Base-by-base conservation (phyloP, 352 stramenopile genomes). In the Saprolegnia parasitica region DNA sequence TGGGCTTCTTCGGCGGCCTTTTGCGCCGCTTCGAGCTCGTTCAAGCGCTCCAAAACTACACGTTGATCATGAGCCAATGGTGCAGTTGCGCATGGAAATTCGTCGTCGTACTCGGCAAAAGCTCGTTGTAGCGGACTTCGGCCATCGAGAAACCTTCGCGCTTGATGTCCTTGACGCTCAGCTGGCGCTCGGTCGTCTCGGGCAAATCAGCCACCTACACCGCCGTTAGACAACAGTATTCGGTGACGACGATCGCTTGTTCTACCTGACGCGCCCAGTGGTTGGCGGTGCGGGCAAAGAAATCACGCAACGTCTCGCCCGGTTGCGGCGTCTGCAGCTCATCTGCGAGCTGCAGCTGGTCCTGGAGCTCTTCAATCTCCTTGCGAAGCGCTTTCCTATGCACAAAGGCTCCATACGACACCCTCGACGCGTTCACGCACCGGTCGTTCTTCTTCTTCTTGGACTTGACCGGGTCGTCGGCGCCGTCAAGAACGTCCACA, bases 131-230 rank as follows among this genome's bases (percentile, higher is more conserved):
- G 35, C 84, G 82, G 37, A 79, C 72, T 42, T 91, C 83, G 3
- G 86, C 84, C 70, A 92, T 74, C 46, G 73, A 64, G 50, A 96
- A 96, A 9, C 82, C 87, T 71, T 91, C 84, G 46, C 86, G 81
- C 72, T 96, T 96, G 65, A 93, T 90, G 70, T 94, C 87, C 71
- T 96, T 96, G 61, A 92, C 78, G 32, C 74, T 89, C 39, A 93
- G 74, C 65, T 93, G 79, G 23, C 85, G 75, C 56, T 94, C 86
- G 29, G 78, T 50, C 35, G 86, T 91, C 49, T 84, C 84, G 4
- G 84, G 80, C 4, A 77, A 76, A 50, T 83, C 62, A 62, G 81
- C 84, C 4, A 94, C 74, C 62, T 86, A 77, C 24, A 42, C 73
- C 4, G 21, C 18, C 2, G 1, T 6, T 4, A 1, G 46, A 23